A percentile compares a stretch with the other conserved stretches of the same genome.
These are phyloP conservation scores for Thelonectria rubi DNA, from an alignment of 2,329 filamentous ascomycete species.

Conservation along the genomic window DNA sequence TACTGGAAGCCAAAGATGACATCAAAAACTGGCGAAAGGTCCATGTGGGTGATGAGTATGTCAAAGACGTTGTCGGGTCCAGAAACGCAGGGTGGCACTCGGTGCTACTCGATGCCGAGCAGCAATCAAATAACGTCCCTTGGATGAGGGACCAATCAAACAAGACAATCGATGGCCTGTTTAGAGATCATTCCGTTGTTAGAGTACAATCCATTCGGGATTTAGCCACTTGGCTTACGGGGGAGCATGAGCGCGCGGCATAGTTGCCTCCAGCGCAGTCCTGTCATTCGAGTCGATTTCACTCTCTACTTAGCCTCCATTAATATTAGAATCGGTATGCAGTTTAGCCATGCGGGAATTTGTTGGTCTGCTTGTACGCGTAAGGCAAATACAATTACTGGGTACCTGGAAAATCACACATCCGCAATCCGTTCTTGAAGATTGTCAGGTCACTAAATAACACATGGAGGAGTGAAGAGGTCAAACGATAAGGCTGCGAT, in stretches of 20 bases:
- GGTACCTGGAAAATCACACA: too few species aligned
- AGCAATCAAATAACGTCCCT: constrained; percentile 13
- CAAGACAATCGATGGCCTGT: constrained; percentile 17
- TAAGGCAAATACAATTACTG: too few species aligned
- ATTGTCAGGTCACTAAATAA: too few species aligned
- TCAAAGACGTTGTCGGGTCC: constrained; percentile 32
- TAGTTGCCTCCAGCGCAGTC: not conserved
- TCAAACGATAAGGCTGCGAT: too few species aligned
- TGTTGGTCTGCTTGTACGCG: too few species aligned
- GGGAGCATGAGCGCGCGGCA: not conserved
- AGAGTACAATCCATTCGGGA: constrained; percentile 25
- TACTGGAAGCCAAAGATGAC: constrained; percentile 3
- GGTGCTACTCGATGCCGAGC: constrained; percentile 25
- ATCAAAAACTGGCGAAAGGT: constrained; percentile 24
- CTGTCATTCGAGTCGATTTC: not conserved
- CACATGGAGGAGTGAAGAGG: too few species aligned
- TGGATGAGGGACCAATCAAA: constrained; percentile 11
- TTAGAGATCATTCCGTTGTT: not conserved
- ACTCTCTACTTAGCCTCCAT: not conserved
- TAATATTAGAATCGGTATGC: too few species aligned
- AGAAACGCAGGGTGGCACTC: constrained; percentile 28
- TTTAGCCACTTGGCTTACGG: constrained; percentile 25
- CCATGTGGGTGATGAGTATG: constrained; percentile 33
- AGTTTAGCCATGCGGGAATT: too few species aligned
- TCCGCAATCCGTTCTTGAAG: too few species aligned